A percentile compares a stretch with the other conserved stretches of the same genome.
phyloP scores from a whole-genome alignment of 2,329 filamentous ascomycete species.

The Kalmusia sp. region DNA sequence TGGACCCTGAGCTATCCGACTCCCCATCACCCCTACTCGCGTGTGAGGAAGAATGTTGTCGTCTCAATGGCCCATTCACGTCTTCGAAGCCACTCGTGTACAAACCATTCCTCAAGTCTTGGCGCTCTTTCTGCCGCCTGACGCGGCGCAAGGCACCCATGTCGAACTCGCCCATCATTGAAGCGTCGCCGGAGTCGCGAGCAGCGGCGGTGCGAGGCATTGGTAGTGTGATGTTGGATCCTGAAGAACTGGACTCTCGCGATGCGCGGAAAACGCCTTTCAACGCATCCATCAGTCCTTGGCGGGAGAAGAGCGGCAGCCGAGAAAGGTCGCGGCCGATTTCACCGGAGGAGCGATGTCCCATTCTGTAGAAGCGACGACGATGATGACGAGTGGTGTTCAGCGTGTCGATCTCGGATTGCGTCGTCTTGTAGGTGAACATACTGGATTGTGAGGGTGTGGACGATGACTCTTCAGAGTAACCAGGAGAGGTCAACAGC shows the following conservation, averaged over 20 bases:
- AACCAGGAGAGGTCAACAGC: constrained; percentile 15
- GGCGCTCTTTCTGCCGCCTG: constrained; percentile 32
- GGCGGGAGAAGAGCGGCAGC: constrained; percentile 25
- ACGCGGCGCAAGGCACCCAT: constrained; percentile 34
- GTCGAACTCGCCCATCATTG: constrained; percentile 32
- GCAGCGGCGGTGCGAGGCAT: constrained; percentile 33
- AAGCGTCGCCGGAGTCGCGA: constrained; percentile 18
- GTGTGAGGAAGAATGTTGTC: neutral
- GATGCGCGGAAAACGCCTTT: constrained; percentile 36
- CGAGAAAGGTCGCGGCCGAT: constrained; percentile 27
- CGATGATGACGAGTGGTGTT: constrained; percentile 28
- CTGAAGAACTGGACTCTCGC: constrained; percentile 38
- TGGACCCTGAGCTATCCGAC: constrained; percentile 20
- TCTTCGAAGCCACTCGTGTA: constrained; percentile 24
- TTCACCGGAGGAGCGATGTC: constrained; percentile 27
- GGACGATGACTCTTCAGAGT: constrained; percentile 18
- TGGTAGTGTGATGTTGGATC: constrained; percentile 43
- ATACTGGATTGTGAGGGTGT: constrained; percentile 29
- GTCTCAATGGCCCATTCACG: neutral
- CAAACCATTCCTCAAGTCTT: constrained; percentile 27
- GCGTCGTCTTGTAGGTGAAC: constrained; percentile 40
- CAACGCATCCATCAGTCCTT: constrained; percentile 35
- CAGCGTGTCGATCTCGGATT: constrained; percentile 36
- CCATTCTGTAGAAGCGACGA: constrained; percentile 39
- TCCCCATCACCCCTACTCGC: neutral